Base-by-base conservation (phyloP, 1,139 yeast genomes). In the Arxiozyma slooffiae region DNA sequence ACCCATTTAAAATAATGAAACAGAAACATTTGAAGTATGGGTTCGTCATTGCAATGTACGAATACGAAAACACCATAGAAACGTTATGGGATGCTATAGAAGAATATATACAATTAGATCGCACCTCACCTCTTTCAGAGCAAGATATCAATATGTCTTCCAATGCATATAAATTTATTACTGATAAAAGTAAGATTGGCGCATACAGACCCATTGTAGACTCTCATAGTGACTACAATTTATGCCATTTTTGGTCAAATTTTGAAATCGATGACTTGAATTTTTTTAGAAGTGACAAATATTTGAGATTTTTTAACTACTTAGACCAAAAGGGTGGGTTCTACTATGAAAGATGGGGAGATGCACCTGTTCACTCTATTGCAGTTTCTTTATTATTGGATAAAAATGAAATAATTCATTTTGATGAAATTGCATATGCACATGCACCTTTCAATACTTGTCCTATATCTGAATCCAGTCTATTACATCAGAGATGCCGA, bases 271-370 rank as follows among this genome's bases (percentile, higher is more conserved):
- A 82, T 0, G 81, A 81, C 63, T 73, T 90, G 56, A 78, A 86
- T 60, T 87, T 89, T 66, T 89, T 84, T 71, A 72, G 96, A 54
- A 76, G 89, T 48, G 77, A 83, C 49, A 79, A 74, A 20, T 90
- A 90, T 66, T 67, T 76, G 38, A 75, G 74, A n/a, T 89, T 71
- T 65, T 89, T 90, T 63, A 74, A 85, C 20, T 76, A 74, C 64
- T 71, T 90, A 50, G 94, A 88, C 62, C 55, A 71, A 46, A 68
- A 81, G 0, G 96, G 95, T 1, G 97, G 96, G 0, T 89, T 90
- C 61, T 85, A 85, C 66, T 88, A 88, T 63, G 94, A 85, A 67
- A 73, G 98, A 57, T 92, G 97, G 98, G 98, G 98, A 4, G 98
- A 92, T 70, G 97, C 97, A 0, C 97, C 98, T 0, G 95, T 92